These are phyloP conservation scores for Lepraria neglecta DNA, from an alignment of 495 filamentous ascomycete genomes.

Conservation along the genomic window DNA sequence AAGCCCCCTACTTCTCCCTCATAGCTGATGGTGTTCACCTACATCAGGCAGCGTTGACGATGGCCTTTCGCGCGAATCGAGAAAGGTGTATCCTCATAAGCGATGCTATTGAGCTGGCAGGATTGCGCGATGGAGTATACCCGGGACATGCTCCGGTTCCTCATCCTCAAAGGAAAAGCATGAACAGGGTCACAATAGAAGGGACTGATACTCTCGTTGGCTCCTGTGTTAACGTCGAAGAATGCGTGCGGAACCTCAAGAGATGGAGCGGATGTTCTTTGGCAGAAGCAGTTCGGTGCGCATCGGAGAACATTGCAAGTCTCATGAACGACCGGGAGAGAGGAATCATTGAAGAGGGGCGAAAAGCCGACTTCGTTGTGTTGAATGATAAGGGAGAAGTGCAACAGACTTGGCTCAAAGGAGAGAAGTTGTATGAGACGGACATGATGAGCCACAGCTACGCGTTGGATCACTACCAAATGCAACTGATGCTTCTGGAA, in stretches of 20 bases:
- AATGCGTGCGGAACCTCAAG: constrained; percentile 42
- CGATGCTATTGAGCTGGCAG: constrained; percentile 56
- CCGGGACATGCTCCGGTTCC: constrained; percentile 43
- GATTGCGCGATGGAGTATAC: constrained; percentile 69
- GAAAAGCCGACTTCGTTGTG: constrained; percentile 43
- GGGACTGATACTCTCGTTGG: constrained; percentile 42
- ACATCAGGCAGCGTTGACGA: constrained; percentile 53
- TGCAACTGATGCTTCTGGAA: constrained; percentile 15
- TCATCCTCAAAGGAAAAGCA: constrained; percentile 35
- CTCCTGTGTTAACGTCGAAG: constrained; percentile 37
- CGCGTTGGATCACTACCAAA: constrained; percentile 7
- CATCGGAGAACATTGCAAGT: constrained; percentile 44
- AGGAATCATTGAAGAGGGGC: constrained; percentile 39
- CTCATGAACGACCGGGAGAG: constrained; percentile 39
- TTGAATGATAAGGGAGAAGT: constrained; percentile 40
- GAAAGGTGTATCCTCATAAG: constrained; percentile 53
- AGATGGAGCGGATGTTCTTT: constrained; percentile 39
- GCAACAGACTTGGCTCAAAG: constrained; percentile 44
- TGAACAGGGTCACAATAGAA: constrained; percentile 39
- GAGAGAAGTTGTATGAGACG: constrained; percentile 33
- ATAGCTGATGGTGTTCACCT: constrained; percentile 60
- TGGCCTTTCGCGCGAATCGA: constrained; percentile 54
- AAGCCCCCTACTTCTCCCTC: constrained; percentile 51
- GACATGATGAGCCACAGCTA: neutral
- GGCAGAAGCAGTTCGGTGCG: constrained; percentile 41